Percentiles rank a stretch among this genome's conserved stretches.
phyloP scores from a whole-genome alignment of 768 basidiomycete genomes.

The Asterophora parasitica region DNA sequence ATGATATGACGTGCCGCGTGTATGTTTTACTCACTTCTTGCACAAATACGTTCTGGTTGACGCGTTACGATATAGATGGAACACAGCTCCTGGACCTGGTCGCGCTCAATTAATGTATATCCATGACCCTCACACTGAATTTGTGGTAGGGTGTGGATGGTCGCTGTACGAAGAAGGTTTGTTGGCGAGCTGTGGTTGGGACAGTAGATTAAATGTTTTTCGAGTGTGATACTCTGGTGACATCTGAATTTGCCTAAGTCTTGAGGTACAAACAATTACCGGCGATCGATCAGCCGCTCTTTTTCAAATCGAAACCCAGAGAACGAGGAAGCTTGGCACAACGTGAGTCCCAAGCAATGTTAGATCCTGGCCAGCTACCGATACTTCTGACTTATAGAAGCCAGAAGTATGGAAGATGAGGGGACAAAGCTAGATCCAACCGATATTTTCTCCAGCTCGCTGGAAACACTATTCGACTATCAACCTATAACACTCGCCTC shows the following conservation, averaged over 20 bases:
- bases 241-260: conserved; percentile 1
- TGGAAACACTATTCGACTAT: conserved; percentile 58
- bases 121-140: conserved; percentile 90
- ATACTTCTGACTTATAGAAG: background rate
- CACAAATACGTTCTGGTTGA: background rate
- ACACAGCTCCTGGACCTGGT: conserved; percentile 48
- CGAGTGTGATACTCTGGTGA: conserved; percentile 40
- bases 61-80: conserved; percentile 51
- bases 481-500: conserved; percentile 57
- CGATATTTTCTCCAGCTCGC: conserved; percentile 63
- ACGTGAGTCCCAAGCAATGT: conserved; percentile 1
- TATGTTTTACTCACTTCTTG: conserved; percentile 37
- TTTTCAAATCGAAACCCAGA: background rate
- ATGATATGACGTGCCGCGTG: conserved; percentile 96
- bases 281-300: background rate
- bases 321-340: conserved; percentile 1
- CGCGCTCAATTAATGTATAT: conserved; percentile 57
- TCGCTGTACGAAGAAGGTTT: conserved; percentile 87
- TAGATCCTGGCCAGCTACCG: background rate
- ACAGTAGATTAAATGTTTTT: conserved; percentile 77
- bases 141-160: conserved; percentile 90
- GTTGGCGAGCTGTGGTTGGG: conserved; percentile 91
- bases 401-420: conserved; percentile 10
- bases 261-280: conserved; percentile 10
- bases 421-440: conserved; percentile 38